Evolutionary conservation across 1,284 basidiomycete species (phyloP).

Genomic region (Exsudoporus floridanus): DNA sequence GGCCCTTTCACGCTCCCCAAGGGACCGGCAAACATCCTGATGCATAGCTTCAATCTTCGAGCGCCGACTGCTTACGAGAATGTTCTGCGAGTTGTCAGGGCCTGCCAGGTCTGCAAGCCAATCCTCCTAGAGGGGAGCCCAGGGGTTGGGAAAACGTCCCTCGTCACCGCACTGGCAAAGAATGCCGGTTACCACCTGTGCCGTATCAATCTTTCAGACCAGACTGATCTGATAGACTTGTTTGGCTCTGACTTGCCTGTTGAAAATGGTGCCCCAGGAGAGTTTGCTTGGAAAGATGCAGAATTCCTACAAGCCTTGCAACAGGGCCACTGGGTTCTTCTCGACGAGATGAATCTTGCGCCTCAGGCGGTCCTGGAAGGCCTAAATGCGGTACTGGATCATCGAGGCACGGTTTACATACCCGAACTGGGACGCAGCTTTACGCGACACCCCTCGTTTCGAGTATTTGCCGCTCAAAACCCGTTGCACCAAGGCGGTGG

Average conservation of each 20-base stretch:
- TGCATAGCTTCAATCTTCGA: conserved; percentile 74
- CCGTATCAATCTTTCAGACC: conserved; percentile 99
- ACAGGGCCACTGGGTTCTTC: conserved; percentile 92
- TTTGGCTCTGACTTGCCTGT: conserved; percentile 97
- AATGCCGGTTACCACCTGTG: conserved; percentile 79
- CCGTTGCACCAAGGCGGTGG: conserved; percentile 96
- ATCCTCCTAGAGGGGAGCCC: conserved; percentile 97
- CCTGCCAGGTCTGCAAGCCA: conserved; percentile 88
- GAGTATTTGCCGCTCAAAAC: conserved; percentile 98
- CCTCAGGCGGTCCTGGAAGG: conserved; percentile 97
- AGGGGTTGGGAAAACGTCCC: conserved; percentile 98
- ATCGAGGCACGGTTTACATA: conserved; percentile 93
- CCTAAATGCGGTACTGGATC: conserved; percentile 94
- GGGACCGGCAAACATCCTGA: conserved; percentile 46
- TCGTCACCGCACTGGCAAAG: conserved; percentile 86
- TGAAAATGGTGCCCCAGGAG: conserved; percentile 87
- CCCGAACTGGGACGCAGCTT: conserved; percentile 95
- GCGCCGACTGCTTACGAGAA: conserved; percentile 91
- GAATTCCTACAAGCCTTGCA: conserved; percentile 94
- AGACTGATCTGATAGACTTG: conserved; percentile 95
- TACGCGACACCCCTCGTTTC: conserved; percentile 85
- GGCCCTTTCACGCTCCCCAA: conserved; percentile 76
- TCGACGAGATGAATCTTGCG: conserved; percentile 99
- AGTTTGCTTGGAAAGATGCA: conserved; percentile 97
- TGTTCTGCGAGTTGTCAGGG: conserved; percentile 86